Conservation (phyloP, 768 basidiomycete species). For the Rhizopogon roseolus region DNA sequence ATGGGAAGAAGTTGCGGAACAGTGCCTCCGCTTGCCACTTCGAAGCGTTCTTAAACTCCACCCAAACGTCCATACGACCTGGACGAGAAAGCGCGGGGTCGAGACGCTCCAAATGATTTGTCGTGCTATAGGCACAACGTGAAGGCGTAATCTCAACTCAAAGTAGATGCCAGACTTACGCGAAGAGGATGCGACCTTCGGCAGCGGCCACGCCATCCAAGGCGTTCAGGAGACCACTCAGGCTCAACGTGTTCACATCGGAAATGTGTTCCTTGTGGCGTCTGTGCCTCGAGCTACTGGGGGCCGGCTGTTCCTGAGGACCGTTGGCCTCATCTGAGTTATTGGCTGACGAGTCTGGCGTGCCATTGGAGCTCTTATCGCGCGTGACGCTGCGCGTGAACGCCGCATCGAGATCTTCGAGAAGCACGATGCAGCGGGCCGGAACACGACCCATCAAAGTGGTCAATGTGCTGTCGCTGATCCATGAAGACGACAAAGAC, state of each 20-base stretch:
- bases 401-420: conserved; percentile 89
- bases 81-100: conserved; percentile 91
- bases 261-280: conserved; percentile 56
- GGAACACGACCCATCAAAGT: conserved; percentile 87
- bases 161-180: conserved; percentile 46
- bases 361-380: conserved; percentile 47
- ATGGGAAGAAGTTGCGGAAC: conserved; percentile 91
- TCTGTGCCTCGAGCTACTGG: conserved; percentile 38
- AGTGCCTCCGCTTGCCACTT: conserved; percentile 83
- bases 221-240: conserved; percentile 81
- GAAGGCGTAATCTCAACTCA: background rate
- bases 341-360: conserved; percentile 31
- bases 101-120: conserved; percentile 86
- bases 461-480: conserved; percentile 81
- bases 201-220: conserved; percentile 84
- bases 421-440: conserved; percentile 76
- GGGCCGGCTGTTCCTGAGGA: conserved; percentile 22
- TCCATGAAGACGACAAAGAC: conserved; percentile 81
- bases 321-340: conserved; percentile 27
- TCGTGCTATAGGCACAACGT: conserved; percentile 47
- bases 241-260: conserved; percentile 75
- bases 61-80: conserved; percentile 90
- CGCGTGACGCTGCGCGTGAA: conserved; percentile 75
- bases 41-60: conserved; percentile 85
- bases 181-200: conserved; percentile 85